Evolutionary conservation across 768 basidiomycete genomes (phyloP).

Genomic region (Neoboletus brunneissimus): DNA sequence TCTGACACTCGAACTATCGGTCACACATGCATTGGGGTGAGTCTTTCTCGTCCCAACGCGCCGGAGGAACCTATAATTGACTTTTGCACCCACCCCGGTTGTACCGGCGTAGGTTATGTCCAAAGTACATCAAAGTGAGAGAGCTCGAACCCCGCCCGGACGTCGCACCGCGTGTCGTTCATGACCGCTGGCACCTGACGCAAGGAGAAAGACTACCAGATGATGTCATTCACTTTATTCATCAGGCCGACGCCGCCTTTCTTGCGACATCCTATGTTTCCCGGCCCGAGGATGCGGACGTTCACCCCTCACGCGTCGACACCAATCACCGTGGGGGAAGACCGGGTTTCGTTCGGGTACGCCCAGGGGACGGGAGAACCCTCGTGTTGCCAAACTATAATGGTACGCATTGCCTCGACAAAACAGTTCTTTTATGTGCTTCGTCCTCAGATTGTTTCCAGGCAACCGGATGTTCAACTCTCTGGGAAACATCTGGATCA

Average conservation of each 20-base stretch:
- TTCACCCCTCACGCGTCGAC: slow-evolving; percentile 56
- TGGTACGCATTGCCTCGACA: slow-evolving; percentile 30
- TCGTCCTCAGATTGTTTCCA: slow-evolving; percentile 15
- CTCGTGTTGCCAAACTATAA: slow-evolving; percentile 60
- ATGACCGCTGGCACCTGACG: slow-evolving; percentile 33
- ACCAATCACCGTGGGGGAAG: slow-evolving; percentile 65
- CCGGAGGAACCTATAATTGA: neutral
- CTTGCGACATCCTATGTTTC: slow-evolving; percentile 53
- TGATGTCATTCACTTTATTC: slow-evolving; percentile 47
- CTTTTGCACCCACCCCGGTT: neutral
- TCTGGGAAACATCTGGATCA: slow-evolving; percentile 58
- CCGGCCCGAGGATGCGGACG: slow-evolving; percentile 33
- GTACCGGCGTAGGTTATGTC: slow-evolving; percentile 52
- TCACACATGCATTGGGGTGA: slow-evolving; percentile 60
- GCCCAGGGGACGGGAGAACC: slow-evolving; percentile 51
- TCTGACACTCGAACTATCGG: slow-evolving; percentile 39
- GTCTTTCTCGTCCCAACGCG: slow-evolving; percentile 11
- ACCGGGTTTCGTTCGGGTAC: slow-evolving; percentile 61
- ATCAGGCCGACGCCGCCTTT: slow-evolving; percentile 51
- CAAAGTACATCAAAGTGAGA: slow-evolving; percentile 61
- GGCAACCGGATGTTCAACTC: slow-evolving; percentile 65
- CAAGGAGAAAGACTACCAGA: slow-evolving; percentile 44
- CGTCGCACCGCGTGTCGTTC: slow-evolving; percentile 36
- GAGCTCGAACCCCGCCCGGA: slow-evolving; percentile 41
- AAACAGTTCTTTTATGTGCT: neutral